Evolutionary conservation across 139 green algal species (phyloP).

Genomic region (Coccomyxa sp.): DNA sequence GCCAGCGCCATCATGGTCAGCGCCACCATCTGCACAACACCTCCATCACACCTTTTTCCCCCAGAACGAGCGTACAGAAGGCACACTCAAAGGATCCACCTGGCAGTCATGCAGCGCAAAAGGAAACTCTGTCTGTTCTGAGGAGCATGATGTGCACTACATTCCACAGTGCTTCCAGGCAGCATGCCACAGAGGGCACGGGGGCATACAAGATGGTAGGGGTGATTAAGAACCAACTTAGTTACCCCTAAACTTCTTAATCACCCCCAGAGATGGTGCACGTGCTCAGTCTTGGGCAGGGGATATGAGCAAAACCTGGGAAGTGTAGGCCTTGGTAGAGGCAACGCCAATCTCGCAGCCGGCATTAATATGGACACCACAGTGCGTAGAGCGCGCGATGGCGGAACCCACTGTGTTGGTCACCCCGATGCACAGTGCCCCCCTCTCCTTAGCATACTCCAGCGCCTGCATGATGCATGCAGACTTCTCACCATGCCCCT

Average conservation of each 20-base stretch:
- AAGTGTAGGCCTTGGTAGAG: constrained; percentile 85
- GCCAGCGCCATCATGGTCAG: constrained; percentile 90
- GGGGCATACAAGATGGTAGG: no score
- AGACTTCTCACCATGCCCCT: no score
- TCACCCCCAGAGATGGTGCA: no score
- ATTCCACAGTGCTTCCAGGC: no score
- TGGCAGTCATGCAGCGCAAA: no score
- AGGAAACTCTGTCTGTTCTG: no score
- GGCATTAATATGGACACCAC: constrained; percentile 94
- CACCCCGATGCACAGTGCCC: constrained; percentile 92
- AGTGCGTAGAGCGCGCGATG: constrained; percentile 87
- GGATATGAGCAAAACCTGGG: background rate
- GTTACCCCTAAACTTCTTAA: no score
- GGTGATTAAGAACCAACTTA: no score
- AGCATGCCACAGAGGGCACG: no score
- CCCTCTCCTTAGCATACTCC: constrained; percentile 72
- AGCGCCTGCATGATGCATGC: constrained; percentile 41
- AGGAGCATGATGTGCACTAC: no score
- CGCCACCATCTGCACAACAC: constrained; percentile 72
- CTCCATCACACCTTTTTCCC: background rate
- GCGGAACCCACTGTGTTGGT: constrained; percentile 95
- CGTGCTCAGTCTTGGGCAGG: background rate
- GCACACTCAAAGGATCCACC: no score
- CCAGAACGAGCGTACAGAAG: no score
- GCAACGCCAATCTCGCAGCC: constrained; percentile 97